Evolutionary conservation across 1,284 basidiomycete genomes (phyloP).

Genomic region (Sanghuangporus sanghuang): DNA sequence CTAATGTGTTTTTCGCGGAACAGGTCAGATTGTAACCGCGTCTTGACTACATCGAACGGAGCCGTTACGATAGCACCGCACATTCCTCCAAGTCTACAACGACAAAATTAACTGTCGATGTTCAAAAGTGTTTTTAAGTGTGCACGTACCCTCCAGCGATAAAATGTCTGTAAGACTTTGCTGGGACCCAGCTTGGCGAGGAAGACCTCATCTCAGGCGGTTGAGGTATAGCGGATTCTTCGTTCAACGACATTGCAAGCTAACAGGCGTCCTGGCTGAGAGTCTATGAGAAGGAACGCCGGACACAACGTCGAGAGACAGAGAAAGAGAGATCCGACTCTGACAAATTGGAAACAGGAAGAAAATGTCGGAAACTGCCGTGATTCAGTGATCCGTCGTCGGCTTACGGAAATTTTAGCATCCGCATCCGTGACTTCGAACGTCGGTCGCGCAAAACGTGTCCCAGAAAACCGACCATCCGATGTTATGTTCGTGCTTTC

Average conservation of each 20-base stretch:
- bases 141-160: conserved; percentile 79
- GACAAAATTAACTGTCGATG: not conserved
- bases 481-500: conserved; percentile 54
- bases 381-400: not conserved
- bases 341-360: not conserved
- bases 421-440: not conserved
- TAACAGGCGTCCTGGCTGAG: not conserved
- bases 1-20: conserved; percentile 61
- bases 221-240: conserved; percentile 22
- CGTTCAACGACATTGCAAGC: conserved; percentile 3
- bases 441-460: no score
- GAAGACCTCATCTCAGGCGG: conserved; percentile 27
- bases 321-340: not conserved
- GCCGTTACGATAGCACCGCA: conserved; percentile 95
- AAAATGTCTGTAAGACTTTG: conserved; percentile 82
- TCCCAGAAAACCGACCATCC: no score
- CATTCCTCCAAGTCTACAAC: conserved; percentile 86
- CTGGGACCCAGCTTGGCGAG: conserved; percentile 43
- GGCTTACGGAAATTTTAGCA: not conserved
- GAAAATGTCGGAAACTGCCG: not conserved
- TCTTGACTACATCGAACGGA: conserved; percentile 98
- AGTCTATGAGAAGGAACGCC: not conserved
- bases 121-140: not conserved
- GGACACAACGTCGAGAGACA: not conserved
- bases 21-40: conserved; percentile 88